These are phyloP conservation scores for Cucumis sativus DNA, from an alignment of 306 rosid species.

Conservation along the genomic window DNA sequence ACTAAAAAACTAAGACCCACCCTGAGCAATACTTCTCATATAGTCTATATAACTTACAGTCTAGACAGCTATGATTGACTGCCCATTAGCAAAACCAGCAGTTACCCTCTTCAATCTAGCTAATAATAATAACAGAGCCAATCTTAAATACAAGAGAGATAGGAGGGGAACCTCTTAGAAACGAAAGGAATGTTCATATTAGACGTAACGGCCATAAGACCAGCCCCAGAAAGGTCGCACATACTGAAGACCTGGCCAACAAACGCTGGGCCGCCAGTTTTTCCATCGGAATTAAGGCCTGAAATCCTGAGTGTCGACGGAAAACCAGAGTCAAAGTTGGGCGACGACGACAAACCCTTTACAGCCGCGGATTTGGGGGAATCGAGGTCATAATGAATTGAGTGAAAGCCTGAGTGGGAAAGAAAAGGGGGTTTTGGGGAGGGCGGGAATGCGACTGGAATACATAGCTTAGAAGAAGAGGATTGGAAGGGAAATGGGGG, in stretches of 20 bases:
- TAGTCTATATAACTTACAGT: neutral
- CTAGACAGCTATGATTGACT: neutral
- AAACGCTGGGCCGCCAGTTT: slow-evolving; percentile 74
- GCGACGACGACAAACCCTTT: slow-evolving; percentile 17
- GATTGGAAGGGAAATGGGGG: slow-evolving; percentile 7
- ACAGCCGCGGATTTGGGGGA: slow-evolving; percentile 27
- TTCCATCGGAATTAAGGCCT: slow-evolving; percentile 26
- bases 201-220: slow-evolving; percentile 92
- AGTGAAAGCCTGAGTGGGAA: slow-evolving; percentile 10
- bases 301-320: slow-evolving; percentile 43
- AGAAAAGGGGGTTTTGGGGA: slow-evolving; percentile 24
- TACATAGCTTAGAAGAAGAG: slow-evolving; percentile 20
- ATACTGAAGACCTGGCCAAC: slow-evolving; percentile 97
- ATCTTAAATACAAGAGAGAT: neutral
- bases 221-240: slow-evolving; percentile 98
- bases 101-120: neutral
- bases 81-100: neutral
- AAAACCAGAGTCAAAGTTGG: slow-evolving; percentile 31
- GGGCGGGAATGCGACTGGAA: slow-evolving; percentile 34
- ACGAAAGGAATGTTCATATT: slow-evolving; percentile 83
- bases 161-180: slow-evolving; percentile 45
- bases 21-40: neutral
- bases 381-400: slow-evolving; percentile 23
- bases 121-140: neutral
- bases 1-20: neutral